phyloP scores from a whole-genome alignment of 164 flowering plant species.

The Nelumbo lutea region DNA sequence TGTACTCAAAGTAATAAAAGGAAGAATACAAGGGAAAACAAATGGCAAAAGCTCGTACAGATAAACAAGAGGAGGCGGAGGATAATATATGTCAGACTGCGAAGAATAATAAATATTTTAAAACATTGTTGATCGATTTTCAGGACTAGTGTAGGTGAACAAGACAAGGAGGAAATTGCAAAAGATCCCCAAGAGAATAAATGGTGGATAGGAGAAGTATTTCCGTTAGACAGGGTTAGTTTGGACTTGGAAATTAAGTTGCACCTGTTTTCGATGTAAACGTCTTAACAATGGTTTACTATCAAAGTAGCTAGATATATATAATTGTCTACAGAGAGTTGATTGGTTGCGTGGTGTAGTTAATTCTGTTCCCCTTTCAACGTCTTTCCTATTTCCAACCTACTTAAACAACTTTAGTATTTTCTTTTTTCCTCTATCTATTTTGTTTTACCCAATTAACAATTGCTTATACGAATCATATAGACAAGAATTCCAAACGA shows the following conservation, averaged over 20 bases:
- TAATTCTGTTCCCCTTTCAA: slow-evolving; percentile 69
- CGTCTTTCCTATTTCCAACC: slow-evolving; percentile 69
- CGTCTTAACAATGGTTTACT: slow-evolving; percentile 43
- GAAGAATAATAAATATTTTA: not conserved
- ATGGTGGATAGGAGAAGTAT: slow-evolving; percentile 17
- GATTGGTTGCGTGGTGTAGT: slow-evolving; percentile 54
- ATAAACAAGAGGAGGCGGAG: not conserved
- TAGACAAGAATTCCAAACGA: too few relatives aligned
- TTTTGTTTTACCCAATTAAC: too few relatives aligned
- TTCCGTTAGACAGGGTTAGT: slow-evolving; percentile 48
- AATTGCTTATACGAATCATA: too few relatives aligned
- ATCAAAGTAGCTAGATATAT: slow-evolving; percentile 2
- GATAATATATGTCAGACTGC: not conserved
- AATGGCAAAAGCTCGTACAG: not conserved
- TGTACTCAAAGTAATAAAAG: not conserved
- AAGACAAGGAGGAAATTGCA: slow-evolving; percentile 12
- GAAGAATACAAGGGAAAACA: not conserved
- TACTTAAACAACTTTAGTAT: slow-evolving; percentile 37
- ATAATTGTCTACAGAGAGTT: slow-evolving; percentile 4
- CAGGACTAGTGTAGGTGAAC: slow-evolving; percentile 5
- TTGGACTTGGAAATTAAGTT: slow-evolving; percentile 55
- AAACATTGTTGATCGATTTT: not conserved
- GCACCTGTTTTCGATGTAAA: slow-evolving; percentile 54
- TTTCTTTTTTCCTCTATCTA: not conserved
- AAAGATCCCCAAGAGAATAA: slow-evolving; percentile 16